These are phyloP conservation scores for Ormosia semicastrata DNA, from an alignment of 306 rosid species.

Conservation along the genomic window DNA sequence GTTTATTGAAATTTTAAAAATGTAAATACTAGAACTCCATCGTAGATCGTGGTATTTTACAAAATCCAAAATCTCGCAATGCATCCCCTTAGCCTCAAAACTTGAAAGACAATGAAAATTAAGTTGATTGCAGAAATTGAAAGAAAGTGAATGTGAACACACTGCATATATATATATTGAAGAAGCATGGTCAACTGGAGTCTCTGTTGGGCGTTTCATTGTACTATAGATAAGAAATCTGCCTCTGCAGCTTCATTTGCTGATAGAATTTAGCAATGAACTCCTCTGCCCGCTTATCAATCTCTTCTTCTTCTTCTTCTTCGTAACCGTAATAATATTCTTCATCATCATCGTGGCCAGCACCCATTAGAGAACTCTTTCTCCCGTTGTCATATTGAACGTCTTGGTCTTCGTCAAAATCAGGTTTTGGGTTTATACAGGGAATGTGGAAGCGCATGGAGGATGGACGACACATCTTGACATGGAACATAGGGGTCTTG, in stretches of 20 bases:
- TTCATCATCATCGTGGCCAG: not conserved
- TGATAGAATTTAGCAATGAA: conserved; percentile 56
- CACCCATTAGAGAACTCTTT: conserved; percentile 13
- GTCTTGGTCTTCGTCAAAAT: conserved; percentile 21
- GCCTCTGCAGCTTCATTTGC: conserved; percentile 64
- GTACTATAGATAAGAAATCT: conserved; percentile 41
- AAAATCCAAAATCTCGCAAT: no score
- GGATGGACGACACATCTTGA: conserved; percentile 31
- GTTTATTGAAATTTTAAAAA: no score
- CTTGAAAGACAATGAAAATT: no score
- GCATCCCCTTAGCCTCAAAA: no score
- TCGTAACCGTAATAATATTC: not conserved
- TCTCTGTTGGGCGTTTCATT: conserved; percentile 21
- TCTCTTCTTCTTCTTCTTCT: conserved; percentile 10
- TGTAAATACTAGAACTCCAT: no score
- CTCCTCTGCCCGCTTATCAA: conserved; percentile 56
- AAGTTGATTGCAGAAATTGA: no score
- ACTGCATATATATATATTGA: no score
- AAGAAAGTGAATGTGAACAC: no score
- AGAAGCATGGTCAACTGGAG: not conserved
- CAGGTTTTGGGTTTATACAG: conserved; percentile 46
- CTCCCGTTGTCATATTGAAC: not conserved
- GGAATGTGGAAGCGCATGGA: conserved; percentile 52
- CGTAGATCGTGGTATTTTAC: no score
- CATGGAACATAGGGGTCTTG: conserved; percentile 45